Conservation (phyloP, 352 stramenopile species). For the Globisporangium megalacanthum region DNA sequence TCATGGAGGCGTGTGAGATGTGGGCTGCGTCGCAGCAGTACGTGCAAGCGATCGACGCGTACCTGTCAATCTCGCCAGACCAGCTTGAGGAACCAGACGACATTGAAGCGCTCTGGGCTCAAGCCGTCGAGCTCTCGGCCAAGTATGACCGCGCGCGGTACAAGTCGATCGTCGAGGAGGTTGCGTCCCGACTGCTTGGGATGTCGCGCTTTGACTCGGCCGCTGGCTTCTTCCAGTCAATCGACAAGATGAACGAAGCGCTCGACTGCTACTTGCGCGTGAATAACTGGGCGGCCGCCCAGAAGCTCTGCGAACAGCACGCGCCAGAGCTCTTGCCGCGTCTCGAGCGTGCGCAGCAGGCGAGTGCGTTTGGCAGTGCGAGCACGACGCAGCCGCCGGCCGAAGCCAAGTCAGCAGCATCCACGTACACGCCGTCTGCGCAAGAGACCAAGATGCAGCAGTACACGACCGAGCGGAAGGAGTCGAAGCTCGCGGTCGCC, state of each 20-base stretch:
- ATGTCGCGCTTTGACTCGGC: slow-evolving; percentile 85
- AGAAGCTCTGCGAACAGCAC: slow-evolving; percentile 77
- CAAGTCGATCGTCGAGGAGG: slow-evolving; percentile 86
- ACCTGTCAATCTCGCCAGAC: slow-evolving; percentile 77
- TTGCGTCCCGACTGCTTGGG: slow-evolving; percentile 74
- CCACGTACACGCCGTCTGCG: slow-evolving; percentile 45
- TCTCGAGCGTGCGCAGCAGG: slow-evolving; percentile 77
- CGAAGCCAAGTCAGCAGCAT: slow-evolving; percentile 39
- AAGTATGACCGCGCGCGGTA: slow-evolving; percentile 86
- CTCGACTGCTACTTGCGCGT: slow-evolving; percentile 81
- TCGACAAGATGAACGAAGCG: slow-evolving; percentile 91
- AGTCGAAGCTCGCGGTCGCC: slow-evolving; percentile 31
- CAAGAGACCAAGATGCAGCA: slow-evolving; percentile 40
- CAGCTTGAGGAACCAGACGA: slow-evolving; percentile 59
- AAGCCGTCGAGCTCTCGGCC: slow-evolving; percentile 84
- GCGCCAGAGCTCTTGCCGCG: slow-evolving; percentile 72
- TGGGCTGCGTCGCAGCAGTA: slow-evolving; percentile 89
- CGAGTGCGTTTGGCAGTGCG: slow-evolving; percentile 61
- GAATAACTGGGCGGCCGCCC: slow-evolving; percentile 69
- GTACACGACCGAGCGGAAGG: slow-evolving; percentile 36
- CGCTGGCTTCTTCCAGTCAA: slow-evolving; percentile 84
- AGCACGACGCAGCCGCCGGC: slow-evolving; percentile 21
- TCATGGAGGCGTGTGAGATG: slow-evolving; percentile 82
- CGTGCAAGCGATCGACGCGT: slow-evolving; percentile 89
- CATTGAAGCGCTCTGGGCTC: slow-evolving; percentile 86